Evolutionary conservation across 805 yeast genomes (phyloP), one percentile per base, ranked within the genome.

Genomic region (Priceomyces medius): DNA sequence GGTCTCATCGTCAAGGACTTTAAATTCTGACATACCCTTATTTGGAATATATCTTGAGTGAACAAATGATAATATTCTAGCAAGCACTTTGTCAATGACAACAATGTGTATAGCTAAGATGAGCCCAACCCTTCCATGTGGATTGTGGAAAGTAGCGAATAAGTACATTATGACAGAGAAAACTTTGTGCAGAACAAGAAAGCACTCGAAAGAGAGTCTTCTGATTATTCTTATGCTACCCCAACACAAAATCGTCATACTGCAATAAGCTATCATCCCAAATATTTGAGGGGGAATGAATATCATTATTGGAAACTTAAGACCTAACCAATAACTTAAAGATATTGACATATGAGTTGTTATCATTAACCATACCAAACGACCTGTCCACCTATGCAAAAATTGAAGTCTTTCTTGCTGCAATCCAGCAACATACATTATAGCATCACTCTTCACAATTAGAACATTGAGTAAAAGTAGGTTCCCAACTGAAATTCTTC

Each of bases 211-310:
- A 3, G 74, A 66, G 38, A 55, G 56, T 38, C 53, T 60, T 42
- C 79, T 47, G 8, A 74, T 50, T 26, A 63, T 50, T 39, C 56
- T 59, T 13, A 64, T 31, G 26, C 71, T 62, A 4, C 63, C 71
- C 56, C 66, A 60, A 7, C 61, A 61, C 40, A 73, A 49, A 33
- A 71, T 35, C 18, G 58, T 59, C 51, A 72, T 60, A 32, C 64
- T 54, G 4, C 58, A 62, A 44, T 63, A 68, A 2, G 77, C 69
- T 34, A 74, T 73, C 53, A 68, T 62, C 7, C 79, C 80, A 54
- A 74, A 74, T n/a, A 69, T 68, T 43, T 69, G 74, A 1, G 79
- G 78, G 3, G 80, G 79, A 32, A 73, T 73, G 17, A 50, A 33
- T 7, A 74, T 41, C 77, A 71, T 70, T 8, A 68, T 50, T 6